Evolutionary conservation across 1,284 basidiomycete genomes (phyloP), one percentile per base, ranked within the genome.

Genomic region (Bothia castanella): DNA sequence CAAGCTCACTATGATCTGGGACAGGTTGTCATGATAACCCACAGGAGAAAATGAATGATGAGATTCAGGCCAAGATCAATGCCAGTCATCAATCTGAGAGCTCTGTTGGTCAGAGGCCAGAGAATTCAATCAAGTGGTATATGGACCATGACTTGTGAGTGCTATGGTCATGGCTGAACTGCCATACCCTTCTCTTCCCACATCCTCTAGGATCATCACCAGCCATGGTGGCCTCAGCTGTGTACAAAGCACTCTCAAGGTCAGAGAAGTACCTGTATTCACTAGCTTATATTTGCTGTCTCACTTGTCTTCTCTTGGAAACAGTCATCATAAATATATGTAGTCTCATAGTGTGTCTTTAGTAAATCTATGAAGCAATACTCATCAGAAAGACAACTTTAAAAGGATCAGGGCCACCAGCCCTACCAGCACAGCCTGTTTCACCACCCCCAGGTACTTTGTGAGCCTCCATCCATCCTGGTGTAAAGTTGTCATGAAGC

Each of bases 51-150:
- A 76, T 74, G 31, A 65, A 78, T n/a, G 87, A 90, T 60, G 70
- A 76, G 31, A 74, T 85, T 54, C 74, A 85, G 19, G 74, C 78
- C 46, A 77, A 83, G 61, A 94, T 96, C 62, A 84, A 85, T 55
- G 80, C 80, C 4, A 70, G 75, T 16, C 94, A 97, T 72, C 81
- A 93, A 27, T 97, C 92, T 70, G 66, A 81, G 34, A 90, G 87
- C 57, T 98, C 97, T 68, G 91, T 93, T 0, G 74, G 71, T 12
- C 77, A 89, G 62, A 73, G 88, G 23, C 56, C 70, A 2, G 74
- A 81, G 14, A 95, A 95, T 66, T 74, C 79, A 42, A 87, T 91
- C 42, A 97, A 96, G 72, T 97, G 90, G 91, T 88, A 53, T 35
- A 74, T 69, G 32, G 1, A 36, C 25, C 30, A 4, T 16, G 10